Percentiles rank a stretch among this genome's conserved stretches.
Evolutionary conservation across 768 basidiomycete species (phyloP).

Genomic region (Amanita polypyramis): DNA sequence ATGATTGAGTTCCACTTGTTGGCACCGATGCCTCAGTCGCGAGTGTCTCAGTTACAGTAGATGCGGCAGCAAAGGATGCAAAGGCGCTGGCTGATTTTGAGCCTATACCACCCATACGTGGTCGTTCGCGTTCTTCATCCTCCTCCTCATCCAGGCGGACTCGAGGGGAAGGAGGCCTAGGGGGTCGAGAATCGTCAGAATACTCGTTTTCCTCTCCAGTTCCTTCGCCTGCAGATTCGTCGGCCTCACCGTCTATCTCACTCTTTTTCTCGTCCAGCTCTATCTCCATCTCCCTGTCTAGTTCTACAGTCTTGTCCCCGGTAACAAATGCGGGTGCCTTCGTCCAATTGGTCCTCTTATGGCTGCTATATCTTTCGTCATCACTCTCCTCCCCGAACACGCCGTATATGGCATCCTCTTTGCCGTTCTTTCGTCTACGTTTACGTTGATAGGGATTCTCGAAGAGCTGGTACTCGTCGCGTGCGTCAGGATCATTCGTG

Average conservation of each 20-base stretch:
- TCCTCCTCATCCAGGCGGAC: constrained; percentile 41
- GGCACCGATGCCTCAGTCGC: constrained; percentile 1
- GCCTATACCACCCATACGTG: constrained; percentile 32
- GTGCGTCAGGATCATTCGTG: constrained; percentile 48
- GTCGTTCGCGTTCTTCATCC: constrained; percentile 25
- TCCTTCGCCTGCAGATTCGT: constrained; percentile 26
- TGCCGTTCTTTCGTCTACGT: constrained; percentile 50
- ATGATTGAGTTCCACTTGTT: constrained; percentile 1
- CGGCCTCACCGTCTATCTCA: constrained; percentile 27
- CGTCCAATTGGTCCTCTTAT: constrained; percentile 54
- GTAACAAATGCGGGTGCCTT: constrained; percentile 71
- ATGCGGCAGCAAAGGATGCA: constrained; percentile 21
- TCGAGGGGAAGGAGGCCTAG: constrained; percentile 47
- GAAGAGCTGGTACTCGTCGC: constrained; percentile 69
- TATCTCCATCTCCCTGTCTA: constrained; percentile 26
- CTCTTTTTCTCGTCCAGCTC: constrained; percentile 24
- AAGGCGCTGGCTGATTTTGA: constrained; percentile 11
- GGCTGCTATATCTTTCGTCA: constrained; percentile 33
- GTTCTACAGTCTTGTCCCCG: constrained; percentile 39
- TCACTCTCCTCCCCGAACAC: constrained; percentile 67
- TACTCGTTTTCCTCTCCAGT: constrained; percentile 26
- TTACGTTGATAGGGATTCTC: constrained; percentile 69
- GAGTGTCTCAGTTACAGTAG: constrained; percentile 6
- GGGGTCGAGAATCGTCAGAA: constrained; percentile 39
- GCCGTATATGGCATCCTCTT: constrained; percentile 71